These are phyloP conservation scores for Venturia effusa DNA, from an alignment of 2,329 filamentous ascomycete species.

Conservation along the genomic window DNA sequence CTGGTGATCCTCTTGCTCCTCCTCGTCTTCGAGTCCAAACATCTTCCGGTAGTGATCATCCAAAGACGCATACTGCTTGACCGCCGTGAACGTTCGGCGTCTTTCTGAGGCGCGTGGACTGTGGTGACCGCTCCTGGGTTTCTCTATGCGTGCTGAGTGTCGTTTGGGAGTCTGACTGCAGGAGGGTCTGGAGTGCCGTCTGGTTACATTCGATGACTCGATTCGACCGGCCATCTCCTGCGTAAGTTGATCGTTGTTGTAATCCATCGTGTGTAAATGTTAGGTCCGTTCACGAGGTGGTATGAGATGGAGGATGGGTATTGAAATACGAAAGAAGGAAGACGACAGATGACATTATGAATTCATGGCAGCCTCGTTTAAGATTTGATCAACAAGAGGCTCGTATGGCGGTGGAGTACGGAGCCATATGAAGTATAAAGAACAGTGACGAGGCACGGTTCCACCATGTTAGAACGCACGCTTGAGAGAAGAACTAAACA, in stretches of 20 bases:
- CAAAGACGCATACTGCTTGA: slow-evolving; percentile 1
- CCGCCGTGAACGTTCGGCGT: background rate
- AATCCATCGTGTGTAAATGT: background rate
- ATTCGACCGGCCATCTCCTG: background rate
- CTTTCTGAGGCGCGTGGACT: background rate
- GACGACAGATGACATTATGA: background rate
- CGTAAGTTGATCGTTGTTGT: background rate
- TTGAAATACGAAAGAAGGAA: background rate
- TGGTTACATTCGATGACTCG: background rate
- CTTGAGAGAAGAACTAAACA: slow-evolving; percentile 7
- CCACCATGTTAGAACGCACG: background rate
- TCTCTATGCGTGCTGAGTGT: slow-evolving; percentile 7
- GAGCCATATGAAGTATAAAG: slow-evolving; percentile 5
- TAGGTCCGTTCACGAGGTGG: too few relatives aligned
- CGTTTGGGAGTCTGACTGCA: background rate
- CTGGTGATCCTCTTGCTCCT: background rate
- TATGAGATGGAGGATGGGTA: background rate
- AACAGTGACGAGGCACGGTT: background rate
- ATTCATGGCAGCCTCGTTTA: background rate
- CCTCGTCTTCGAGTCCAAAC: slow-evolving; percentile 8
- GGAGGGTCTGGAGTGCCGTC: background rate
- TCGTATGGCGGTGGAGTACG: background rate
- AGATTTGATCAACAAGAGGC: background rate
- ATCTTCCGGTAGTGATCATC: slow-evolving; percentile 9
- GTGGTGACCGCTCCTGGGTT: slow-evolving; percentile 4